Percentiles rank a stretch among this genome's conserved stretches.
phyloP scores from a whole-genome alignment of 2,329 filamentous ascomycete genomes.

The Reticulascus tulasneorum region DNA sequence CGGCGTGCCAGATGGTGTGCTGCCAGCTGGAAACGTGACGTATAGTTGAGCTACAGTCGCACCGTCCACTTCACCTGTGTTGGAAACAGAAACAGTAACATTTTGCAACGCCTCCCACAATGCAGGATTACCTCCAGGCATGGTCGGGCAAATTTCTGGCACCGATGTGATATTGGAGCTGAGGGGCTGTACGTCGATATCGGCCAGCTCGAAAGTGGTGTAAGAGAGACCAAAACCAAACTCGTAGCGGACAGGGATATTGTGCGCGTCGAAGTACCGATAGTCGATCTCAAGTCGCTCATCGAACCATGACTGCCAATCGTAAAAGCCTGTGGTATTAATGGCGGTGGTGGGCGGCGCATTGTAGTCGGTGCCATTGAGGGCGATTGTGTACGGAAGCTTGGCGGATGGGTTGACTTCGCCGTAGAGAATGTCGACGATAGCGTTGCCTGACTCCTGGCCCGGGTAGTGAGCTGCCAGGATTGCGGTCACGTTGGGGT shows the following conservation, averaged over 20 bases:
- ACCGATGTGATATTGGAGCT: constrained; percentile 21
- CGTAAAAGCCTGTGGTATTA: constrained; percentile 31
- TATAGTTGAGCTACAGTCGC: constrained; percentile 54
- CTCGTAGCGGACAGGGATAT: constrained; percentile 58
- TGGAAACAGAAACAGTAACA: constrained; percentile 42
- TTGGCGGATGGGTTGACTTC: constrained; percentile 66
- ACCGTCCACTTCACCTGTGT: constrained; percentile 46
- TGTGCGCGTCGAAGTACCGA: constrained; percentile 57
- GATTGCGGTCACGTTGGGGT: constrained; percentile 62
- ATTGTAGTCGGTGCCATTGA: constrained; percentile 44
- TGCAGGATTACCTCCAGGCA: constrained; percentile 52
- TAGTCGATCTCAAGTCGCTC: constrained; percentile 68
- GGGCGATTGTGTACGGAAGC: constrained; percentile 69
- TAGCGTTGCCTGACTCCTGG: constrained; percentile 66
- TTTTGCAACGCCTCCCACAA: constrained; percentile 49
- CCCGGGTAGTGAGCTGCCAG: constrained; percentile 68
- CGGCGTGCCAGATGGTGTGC: constrained; percentile 39
- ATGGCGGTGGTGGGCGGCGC: constrained; percentile 32
- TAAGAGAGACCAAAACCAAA: constrained; percentile 70
- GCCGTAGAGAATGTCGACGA: constrained; percentile 66
- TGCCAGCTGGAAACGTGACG: constrained; percentile 34
- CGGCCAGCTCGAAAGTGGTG: constrained; percentile 54
- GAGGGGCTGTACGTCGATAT: constrained; percentile 17
- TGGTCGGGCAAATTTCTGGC: constrained; percentile 22
- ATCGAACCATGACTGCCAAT: constrained; percentile 48